Conservation (phyloP, 2,329 filamentous ascomycete species). For the Neonectria magnoliae region DNA sequence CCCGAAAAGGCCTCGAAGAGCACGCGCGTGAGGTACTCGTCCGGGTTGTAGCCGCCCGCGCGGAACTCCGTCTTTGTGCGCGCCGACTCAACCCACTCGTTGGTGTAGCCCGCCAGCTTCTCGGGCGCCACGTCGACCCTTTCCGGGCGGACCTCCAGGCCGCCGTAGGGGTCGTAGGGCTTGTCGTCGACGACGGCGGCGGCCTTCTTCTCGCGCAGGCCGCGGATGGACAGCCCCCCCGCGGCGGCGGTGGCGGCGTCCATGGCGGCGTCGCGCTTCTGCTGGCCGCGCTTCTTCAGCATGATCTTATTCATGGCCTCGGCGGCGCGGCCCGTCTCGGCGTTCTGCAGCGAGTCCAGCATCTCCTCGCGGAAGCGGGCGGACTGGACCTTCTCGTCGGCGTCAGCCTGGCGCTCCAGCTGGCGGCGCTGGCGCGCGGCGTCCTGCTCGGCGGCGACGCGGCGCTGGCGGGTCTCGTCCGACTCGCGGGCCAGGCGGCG, state of each 20-base stretch:
- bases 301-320: conserved; percentile 69
- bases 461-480: conserved; percentile 62
- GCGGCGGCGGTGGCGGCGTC: conserved; percentile 44
- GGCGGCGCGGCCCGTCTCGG: conserved; percentile 68
- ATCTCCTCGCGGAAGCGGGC: conserved; percentile 74
- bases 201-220: conserved; percentile 73
- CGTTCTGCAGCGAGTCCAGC: conserved; percentile 73
- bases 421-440: conserved; percentile 68
- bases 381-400: conserved; percentile 73
- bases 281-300: conserved; percentile 77
- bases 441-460: conserved; percentile 73
- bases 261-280: conserved; percentile 48
- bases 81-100: conserved; percentile 75
- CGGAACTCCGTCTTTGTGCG: conserved; percentile 72
- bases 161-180: conserved; percentile 90
- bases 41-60: conserved; percentile 84
- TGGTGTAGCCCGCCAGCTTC: conserved; percentile 73
- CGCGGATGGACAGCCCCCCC: conserved; percentile 73
- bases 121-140: conserved; percentile 69
- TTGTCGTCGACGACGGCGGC: conserved; percentile 65
- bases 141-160: conserved; percentile 72
- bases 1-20: conserved; percentile 92
- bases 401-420: conserved; percentile 73
- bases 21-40: conserved; percentile 83
- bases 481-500: conserved; percentile 63